These are phyloP conservation scores for Arabis hirsuta DNA, from an alignment of 345 rosid genomes.

Conservation along the genomic window DNA sequence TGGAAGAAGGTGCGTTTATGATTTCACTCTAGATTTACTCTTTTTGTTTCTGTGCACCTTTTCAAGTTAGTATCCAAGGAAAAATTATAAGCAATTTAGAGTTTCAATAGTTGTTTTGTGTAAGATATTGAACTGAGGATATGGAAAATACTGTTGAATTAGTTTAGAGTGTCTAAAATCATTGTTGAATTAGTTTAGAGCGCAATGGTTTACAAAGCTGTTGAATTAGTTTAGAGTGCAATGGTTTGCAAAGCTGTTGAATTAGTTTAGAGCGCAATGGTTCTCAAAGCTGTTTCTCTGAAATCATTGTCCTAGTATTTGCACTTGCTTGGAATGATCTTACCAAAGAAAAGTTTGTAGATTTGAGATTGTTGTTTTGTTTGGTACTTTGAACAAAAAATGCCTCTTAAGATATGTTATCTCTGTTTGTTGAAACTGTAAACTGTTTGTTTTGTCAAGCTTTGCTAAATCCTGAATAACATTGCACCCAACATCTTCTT, in stretches of 20 bases:
- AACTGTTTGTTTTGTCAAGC: neutral
- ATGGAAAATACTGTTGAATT: neutral
- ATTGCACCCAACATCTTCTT: neutral
- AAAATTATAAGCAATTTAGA: neutral
- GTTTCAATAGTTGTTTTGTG: neutral
- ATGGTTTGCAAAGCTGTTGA: neutral
- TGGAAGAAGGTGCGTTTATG: conserved; percentile 51
- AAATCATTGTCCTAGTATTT: neutral
- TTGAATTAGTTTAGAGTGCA: neutral
- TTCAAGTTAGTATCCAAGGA: neutral
- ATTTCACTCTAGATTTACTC: neutral
- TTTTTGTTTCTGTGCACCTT: neutral
- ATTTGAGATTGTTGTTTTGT: conserved; percentile 15
- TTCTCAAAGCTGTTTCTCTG: neutral
- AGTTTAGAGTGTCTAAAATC: neutral
- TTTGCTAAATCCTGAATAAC: neutral
- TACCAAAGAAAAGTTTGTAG: neutral
- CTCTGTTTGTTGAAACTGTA: neutral
- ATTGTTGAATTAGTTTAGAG: neutral
- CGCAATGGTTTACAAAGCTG: too few relatives aligned
- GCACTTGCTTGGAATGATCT: neutral
- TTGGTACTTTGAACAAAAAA: neutral
- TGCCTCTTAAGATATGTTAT: neutral
- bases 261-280: neutral
- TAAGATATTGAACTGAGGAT: neutral